These are phyloP conservation scores for Colletotrichum sp. DNA, from an alignment of 2,329 filamentous ascomycete species.

Conservation along the genomic window DNA sequence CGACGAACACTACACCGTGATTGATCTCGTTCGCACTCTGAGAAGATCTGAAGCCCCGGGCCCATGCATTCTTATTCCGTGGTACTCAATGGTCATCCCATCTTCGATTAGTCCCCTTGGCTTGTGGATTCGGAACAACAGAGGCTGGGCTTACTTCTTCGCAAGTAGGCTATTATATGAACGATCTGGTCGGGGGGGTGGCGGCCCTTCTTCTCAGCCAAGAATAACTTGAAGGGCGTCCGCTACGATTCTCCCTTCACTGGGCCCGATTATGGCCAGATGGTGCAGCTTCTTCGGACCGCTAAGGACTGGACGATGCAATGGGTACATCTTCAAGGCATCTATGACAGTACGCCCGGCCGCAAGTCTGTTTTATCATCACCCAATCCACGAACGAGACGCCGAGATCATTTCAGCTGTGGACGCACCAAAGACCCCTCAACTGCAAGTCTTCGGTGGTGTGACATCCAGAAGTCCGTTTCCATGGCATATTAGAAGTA, in stretches of 20 bases:
- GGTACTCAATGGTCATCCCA: not conserved
- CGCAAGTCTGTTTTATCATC: not conserved
- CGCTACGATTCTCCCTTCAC: not conserved
- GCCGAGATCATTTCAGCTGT: not conserved
- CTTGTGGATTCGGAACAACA: not conserved
- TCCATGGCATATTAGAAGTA: not conserved
- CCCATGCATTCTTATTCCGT: not conserved
- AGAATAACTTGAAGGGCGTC: not conserved
- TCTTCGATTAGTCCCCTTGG: not conserved
- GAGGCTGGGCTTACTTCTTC: not conserved
- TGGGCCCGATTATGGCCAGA: not conserved
- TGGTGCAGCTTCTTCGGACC: not conserved
- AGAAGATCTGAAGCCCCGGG: not conserved
- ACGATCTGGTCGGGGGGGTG: too few species aligned
- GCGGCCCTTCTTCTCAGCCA: too few species aligned
- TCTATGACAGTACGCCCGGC: not conserved
- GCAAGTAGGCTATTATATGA: not conserved
- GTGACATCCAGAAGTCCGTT: not conserved
- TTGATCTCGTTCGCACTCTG: not conserved
- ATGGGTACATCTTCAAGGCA: not conserved
- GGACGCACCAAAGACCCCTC: not conserved
- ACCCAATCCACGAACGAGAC: not conserved
- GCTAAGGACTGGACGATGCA: not conserved
- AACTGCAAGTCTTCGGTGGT: not conserved
- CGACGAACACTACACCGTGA: not conserved